Conservation (phyloP, 225 moss, liverwort and hornwort genomes). For the Marchantia polymorpha region DNA sequence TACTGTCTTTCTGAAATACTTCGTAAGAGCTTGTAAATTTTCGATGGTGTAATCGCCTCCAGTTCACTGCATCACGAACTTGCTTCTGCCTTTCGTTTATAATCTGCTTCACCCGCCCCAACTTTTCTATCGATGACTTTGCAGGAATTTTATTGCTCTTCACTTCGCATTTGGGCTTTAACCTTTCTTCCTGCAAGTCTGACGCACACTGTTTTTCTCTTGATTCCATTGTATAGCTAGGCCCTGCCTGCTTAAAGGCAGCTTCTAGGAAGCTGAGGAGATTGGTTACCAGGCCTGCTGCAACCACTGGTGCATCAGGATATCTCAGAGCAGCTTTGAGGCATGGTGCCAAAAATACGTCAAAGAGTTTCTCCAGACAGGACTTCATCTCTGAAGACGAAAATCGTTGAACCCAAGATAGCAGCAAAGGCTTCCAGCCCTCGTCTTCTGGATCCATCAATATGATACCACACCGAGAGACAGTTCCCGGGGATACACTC, state of each 20-base stretch:
- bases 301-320: slow-evolving; percentile 22
- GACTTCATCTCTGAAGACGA: slow-evolving; percentile 15
- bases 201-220: slow-evolving; percentile 20
- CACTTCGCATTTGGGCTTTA: slow-evolving; percentile 8
- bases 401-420: slow-evolving; percentile 40
- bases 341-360: slow-evolving; percentile 34
- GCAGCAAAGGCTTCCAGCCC: slow-evolving; percentile 36
- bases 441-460: slow-evolving; percentile 46
- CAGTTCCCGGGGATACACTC: slow-evolving; percentile 41
- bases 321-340: slow-evolving; percentile 27
- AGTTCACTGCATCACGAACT: slow-evolving; percentile 47
- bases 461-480: slow-evolving; percentile 53
- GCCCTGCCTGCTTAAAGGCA: slow-evolving; percentile 35
- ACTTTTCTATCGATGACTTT: slow-evolving; percentile 40
- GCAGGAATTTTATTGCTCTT: slow-evolving; percentile 13
- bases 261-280: slow-evolving; percentile 42
- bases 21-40: slow-evolving; percentile 24
- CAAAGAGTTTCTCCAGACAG: slow-evolving; percentile 36
- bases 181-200: slow-evolving; percentile 8
- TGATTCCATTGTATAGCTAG: slow-evolving; percentile 2
- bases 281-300: slow-evolving; percentile 37
- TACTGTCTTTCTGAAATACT: slow-evolving; percentile 16
- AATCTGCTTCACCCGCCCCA: slow-evolving; percentile 37
- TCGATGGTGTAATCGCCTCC: slow-evolving; percentile 43
- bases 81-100: slow-evolving; percentile 42